Evolutionary conservation across 345 rosid genomes (phyloP).

Genomic region (Euphorbia peplus): DNA sequence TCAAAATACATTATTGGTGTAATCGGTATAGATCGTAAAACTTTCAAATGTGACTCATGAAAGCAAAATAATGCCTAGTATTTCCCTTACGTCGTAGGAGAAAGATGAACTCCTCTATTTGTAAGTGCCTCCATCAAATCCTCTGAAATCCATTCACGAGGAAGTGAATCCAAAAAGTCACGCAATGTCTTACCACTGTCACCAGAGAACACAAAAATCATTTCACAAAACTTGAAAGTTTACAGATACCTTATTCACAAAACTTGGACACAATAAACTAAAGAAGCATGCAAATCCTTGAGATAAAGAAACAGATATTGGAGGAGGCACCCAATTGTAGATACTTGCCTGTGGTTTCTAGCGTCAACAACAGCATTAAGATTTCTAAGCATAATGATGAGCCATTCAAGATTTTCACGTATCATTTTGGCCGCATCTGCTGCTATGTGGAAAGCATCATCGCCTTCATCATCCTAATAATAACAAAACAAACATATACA

Average conservation of each 20-base stretch:
- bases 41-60: constrained; percentile 3
- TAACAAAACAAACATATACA: constrained; percentile 8
- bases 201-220: constrained; percentile 20
- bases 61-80: constrained; percentile 10
- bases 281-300: constrained; percentile 7
- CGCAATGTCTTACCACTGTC: constrained; percentile 89
- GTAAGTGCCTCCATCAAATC: constrained; percentile 86
- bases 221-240: constrained; percentile 9
- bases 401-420: constrained; percentile 97
- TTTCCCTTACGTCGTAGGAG: constrained; percentile 78
- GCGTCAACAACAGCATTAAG: constrained; percentile 80
- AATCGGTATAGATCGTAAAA: background rate
- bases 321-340: background rate
- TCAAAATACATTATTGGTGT: background rate
- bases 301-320: constrained; percentile 5
- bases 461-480: constrained; percentile 92
- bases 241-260: background rate
- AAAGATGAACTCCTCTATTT: constrained; percentile 73
- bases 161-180: constrained; percentile 89
- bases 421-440: constrained; percentile 96
- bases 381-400: constrained; percentile 75
- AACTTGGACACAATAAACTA: background rate
- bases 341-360: constrained; percentile 84
- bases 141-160: constrained; percentile 98
- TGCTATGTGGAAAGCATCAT: constrained; percentile 95